phyloP scores from a whole-genome alignment of 2,329 filamentous ascomycete genomes.

The Aspergillus candidus region DNA sequence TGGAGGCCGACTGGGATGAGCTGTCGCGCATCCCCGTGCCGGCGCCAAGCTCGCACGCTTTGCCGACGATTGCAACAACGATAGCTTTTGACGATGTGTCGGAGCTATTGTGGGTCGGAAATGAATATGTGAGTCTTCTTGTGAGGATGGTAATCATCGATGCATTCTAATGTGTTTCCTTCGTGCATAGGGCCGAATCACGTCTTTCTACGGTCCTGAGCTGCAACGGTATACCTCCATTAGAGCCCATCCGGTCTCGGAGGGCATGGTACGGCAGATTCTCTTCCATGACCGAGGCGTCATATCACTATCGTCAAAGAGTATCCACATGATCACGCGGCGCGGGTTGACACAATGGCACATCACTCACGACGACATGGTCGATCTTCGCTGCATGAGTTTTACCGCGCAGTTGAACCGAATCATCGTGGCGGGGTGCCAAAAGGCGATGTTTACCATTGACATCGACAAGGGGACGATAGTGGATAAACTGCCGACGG shows the following conservation, averaged over 20 bases:
- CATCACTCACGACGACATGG: conserved; percentile 71
- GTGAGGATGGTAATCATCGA: conserved; percentile 1
- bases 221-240: conserved; percentile 88
- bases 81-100: conserved; percentile 84
- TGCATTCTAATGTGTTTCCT: conserved; percentile 12
- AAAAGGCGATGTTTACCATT: conserved; percentile 75
- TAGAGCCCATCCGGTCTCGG: conserved; percentile 64
- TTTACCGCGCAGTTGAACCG: conserved; percentile 83
- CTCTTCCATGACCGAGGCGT: conserved; percentile 88
- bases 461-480: conserved; percentile 68
- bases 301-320: conserved; percentile 72
- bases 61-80: conserved; percentile 67
- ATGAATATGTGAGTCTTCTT: conserved; percentile 65
- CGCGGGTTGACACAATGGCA: conserved; percentile 86
- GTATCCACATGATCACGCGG: conserved; percentile 81
- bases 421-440: conserved; percentile 79
- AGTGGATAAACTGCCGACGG: conserved; percentile 64
- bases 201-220: conserved; percentile 80
- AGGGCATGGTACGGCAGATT: conserved; percentile 79
- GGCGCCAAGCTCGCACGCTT: conserved; percentile 63
- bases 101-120: conserved; percentile 89
- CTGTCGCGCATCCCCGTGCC: conserved; percentile 77
- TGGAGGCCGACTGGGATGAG: conserved; percentile 53
- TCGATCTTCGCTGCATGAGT: conserved; percentile 86
- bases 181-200: conserved; percentile 67